Conservation (phyloP, 83 land plant genomes). For the Thuja plicata region DNA sequence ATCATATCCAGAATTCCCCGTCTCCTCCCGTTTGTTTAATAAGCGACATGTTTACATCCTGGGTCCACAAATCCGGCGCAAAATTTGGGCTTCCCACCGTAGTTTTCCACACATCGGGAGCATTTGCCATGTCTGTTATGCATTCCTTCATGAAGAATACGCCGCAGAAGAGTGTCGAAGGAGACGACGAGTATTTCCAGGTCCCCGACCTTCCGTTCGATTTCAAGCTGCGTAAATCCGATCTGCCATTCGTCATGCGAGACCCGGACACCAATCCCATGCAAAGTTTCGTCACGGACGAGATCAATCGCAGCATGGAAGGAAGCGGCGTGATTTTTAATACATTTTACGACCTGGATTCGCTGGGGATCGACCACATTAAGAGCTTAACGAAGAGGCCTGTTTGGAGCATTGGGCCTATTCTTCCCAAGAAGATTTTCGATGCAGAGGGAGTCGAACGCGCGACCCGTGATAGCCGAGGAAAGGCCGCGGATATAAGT, state of each 20-base stretch:
- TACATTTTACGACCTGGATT: slow-evolving; percentile 39
- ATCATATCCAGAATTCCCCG: no score
- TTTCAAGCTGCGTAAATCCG: not conserved
- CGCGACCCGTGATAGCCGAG: slow-evolving; percentile 2
- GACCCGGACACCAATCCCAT: slow-evolving; percentile 19
- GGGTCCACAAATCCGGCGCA: not conserved
- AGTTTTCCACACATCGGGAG: slow-evolving; percentile 33
- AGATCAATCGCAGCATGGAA: slow-evolving; percentile 19
- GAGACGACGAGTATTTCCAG: slow-evolving; percentile 3
- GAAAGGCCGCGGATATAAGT: not conserved
- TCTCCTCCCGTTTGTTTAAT: no score
- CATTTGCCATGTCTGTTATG: slow-evolving; percentile 15
- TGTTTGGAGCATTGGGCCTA: slow-evolving; percentile 30
- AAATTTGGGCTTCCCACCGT: slow-evolving; percentile 36
- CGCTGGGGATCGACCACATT: slow-evolving; percentile 24
- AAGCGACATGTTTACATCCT: not conserved
- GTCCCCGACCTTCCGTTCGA: not conserved
- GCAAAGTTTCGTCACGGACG: slow-evolving; percentile 22
- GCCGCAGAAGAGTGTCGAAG: slow-evolving; percentile 16
- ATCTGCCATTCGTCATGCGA: not conserved
- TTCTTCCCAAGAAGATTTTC: not conserved
- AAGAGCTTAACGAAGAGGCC: slow-evolving; percentile 11
- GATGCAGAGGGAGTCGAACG: not conserved
- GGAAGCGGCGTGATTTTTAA: slow-evolving; percentile 40
- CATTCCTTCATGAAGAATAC: slow-evolving; percentile 20